These are phyloP conservation scores for Zygosaccharomyces siamensis DNA, from an alignment of 805 yeast genomes.

Conservation along the genomic window DNA sequence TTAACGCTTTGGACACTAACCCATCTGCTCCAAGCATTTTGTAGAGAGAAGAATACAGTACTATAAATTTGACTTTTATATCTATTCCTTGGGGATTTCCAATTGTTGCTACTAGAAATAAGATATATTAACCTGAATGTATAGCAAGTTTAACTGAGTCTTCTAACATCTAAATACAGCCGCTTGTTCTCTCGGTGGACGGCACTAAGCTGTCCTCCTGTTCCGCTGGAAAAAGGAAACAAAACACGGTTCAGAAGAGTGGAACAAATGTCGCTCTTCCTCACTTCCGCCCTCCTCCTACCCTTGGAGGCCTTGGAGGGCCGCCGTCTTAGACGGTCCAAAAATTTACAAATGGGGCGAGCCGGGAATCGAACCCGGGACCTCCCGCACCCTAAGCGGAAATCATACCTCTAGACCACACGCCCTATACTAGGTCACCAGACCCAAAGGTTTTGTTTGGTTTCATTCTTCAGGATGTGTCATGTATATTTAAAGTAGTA, in stretches of 20 bases:
- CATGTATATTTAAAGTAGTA: too few relatives aligned
- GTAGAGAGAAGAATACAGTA: neutral
- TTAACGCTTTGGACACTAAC: neutral
- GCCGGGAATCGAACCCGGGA: slow-evolving; percentile 27
- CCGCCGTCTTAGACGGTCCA: neutral
- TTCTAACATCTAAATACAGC: neutral
- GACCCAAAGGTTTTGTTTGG: too few relatives aligned
- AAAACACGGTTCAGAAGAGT: neutral
- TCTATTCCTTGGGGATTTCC: neutral
- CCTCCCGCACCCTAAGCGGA: slow-evolving; percentile 26
- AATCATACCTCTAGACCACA: slow-evolving; percentile 17
- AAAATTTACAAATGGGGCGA: slow-evolving; percentile 12
- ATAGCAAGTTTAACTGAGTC: neutral
- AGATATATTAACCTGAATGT: neutral
- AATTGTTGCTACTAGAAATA: neutral
- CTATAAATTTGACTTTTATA: neutral
- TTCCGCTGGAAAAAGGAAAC: neutral
- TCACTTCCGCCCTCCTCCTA: too few relatives aligned
- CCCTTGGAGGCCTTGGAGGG: too few relatives aligned
- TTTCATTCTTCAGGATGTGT: too few relatives aligned
- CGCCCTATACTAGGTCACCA: slow-evolving; percentile 10
- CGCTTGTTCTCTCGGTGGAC: neutral
- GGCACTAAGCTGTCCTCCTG: too few relatives aligned
- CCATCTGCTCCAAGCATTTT: neutral
- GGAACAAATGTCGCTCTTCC: too few relatives aligned